Evolutionary conservation across 108 stramenopile species (phyloP), one percentile per base, ranked within the genome.

Genomic region (Cyclotella distinguenda): DNA sequence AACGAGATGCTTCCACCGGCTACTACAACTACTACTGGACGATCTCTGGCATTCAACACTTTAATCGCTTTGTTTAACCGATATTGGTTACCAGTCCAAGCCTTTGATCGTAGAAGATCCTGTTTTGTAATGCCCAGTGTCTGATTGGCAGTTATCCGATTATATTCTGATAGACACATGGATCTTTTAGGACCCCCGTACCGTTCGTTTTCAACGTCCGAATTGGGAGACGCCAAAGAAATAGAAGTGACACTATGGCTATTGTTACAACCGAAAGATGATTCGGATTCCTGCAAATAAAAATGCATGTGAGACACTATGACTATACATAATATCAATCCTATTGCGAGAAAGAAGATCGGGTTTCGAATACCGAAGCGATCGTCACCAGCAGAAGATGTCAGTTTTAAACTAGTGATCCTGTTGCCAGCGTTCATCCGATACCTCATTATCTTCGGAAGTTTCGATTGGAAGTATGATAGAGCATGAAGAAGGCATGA

Each of bases 1-100:
- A 83, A 11, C 0, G 85, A 78, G 9, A 86, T 86, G 38, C 79
- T 81, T 5, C 85, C 85, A 9, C 85, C 85, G 38, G 61, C 77
- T 1, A 80, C 79, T 8, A 86, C 80, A 25, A 54, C 77, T 34
- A 72, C 49, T 0, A 86, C 64, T 6, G 84, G 84, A 3, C 65
- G 50, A 4, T 66, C 28, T 0, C 64, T 67, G 1, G 65, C 57
- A 34, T 60, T 47, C 21, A 81, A 28, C 4, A 36, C 36, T 12
- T 51, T 35, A 27, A 68, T 73, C 21, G 68, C 22, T 53, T 58
- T 48, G 19, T 44, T 15, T 2, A 84, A 51, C 13, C 83, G 77
- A 39, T 75, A 55, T 28, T 67, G 71, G 57, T 81, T 84, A 6
- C 83, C 83, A 16, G 75, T 47, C 77, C 66, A 81, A 10, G 83